Evolutionary conservation across 1,284 basidiomycete genomes (phyloP), one percentile per base, ranked within the genome.

Genomic region (Ceratobasidium theobromae): DNA sequence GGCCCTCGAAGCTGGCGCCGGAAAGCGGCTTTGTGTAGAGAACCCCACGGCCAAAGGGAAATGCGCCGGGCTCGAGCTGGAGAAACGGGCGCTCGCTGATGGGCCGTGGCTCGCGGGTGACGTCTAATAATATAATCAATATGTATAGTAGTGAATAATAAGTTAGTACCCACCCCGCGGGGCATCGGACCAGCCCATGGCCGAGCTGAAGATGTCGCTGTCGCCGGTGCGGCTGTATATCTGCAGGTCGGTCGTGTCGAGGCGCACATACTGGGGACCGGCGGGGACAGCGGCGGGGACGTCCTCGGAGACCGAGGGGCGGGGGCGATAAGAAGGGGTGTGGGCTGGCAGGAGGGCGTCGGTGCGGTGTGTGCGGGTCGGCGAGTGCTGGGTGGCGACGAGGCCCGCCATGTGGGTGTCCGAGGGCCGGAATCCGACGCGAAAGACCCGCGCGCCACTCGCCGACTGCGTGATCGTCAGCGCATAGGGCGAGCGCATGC

Each of bases 31-130:
- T 2, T 87, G 87, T 0, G 83, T 79, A 67, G 86, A 84, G 70
- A 87, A 91, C 1, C 75, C 71, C 30, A 89, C 80, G 9, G 84
- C 88, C 88, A 73, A 91, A 91, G 0, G 88, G 88, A 68, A 82
- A 73, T 2, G 68, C 46, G 28, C 53, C 54, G n/a, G 49, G 51
- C 28, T 57, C 28, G 41, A 55, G 27, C 48, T 54, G 51, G n/a
- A 53, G 28, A 48, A 66, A 58, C 38, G 43, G 49, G 32, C 65
- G 64, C 51, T 66, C 55, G 55, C 53, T 33, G 48, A 58, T 45
- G 11, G 66, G 54, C 45, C 68, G 64, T 74, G 62, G 25, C 83
- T 78, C 66, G 79, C 71, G 58, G 73, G 70, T 33, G 71, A 69
- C 55, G 71, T 67, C 66, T 33, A 35, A 16, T 30, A 12, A 38